Evolutionary conservation across 1,284 basidiomycete genomes (phyloP).

Genomic region (Irpex lacteus): DNA sequence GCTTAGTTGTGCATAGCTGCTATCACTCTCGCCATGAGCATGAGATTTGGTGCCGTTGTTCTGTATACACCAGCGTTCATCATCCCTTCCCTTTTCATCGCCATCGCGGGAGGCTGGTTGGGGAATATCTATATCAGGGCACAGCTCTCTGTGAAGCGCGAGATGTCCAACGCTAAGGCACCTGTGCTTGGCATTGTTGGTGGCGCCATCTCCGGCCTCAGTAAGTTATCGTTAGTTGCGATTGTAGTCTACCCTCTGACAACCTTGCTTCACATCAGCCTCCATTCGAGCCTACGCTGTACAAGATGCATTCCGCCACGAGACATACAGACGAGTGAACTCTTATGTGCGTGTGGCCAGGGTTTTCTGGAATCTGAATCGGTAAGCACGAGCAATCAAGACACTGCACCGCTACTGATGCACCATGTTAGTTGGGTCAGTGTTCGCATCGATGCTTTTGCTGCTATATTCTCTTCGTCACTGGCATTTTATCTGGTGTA

Average conservation of each 20-base stretch:
- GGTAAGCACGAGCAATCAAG: neutral
- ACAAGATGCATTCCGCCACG: conserved; percentile 42
- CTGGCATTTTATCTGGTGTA: conserved; percentile 52
- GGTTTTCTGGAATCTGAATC: conserved; percentile 54
- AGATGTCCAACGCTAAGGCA: conserved; percentile 62
- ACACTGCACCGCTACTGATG: neutral
- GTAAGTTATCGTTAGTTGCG: conserved; percentile 31
- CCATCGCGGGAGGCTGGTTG: conserved; percentile 39
- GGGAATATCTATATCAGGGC: conserved; percentile 60
- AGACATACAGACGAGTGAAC: conserved; percentile 47
- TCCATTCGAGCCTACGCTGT: conserved; percentile 63
- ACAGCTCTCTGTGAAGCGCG: conserved; percentile 70
- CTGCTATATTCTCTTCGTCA: conserved; percentile 42
- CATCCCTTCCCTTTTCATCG: conserved; percentile 35
- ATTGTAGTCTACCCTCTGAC: too few species aligned
- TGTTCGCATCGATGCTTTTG: conserved; percentile 45
- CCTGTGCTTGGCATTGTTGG: conserved; percentile 68
- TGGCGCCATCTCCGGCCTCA: conserved; percentile 61
- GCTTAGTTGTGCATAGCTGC: neutral
- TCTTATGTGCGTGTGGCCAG: conserved; percentile 43
- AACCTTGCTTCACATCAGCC: conserved; percentile 30
- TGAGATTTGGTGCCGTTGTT: conserved; percentile 41
- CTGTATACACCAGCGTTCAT: conserved; percentile 39
- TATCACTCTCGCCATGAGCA: conserved; percentile 26
- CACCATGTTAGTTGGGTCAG: conserved; percentile 44